phyloP scores from a whole-genome alignment of 176 grass and related monocot genomes.

The Oryza nivara region DNA sequence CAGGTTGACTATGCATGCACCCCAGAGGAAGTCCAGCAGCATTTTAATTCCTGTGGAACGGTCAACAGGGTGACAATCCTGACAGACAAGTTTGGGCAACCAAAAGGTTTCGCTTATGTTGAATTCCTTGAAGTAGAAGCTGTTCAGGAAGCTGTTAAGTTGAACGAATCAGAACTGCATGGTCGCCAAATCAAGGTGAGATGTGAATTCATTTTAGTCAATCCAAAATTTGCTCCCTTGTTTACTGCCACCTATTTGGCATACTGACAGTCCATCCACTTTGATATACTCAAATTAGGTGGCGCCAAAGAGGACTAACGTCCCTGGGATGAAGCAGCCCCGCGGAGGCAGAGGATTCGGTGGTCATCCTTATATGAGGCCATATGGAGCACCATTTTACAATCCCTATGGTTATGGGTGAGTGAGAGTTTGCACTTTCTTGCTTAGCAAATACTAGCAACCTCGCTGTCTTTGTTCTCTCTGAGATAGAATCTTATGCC shows the following conservation, averaged over 20 bases:
- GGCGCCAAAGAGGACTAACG: conserved; percentile 70
- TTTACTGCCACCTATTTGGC: background rate
- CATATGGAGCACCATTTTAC: conserved; percentile 61
- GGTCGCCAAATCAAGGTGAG: conserved; percentile 70
- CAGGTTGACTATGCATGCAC: conserved; percentile 90
- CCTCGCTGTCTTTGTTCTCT: background rate
- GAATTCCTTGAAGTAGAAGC: conserved; percentile 81
- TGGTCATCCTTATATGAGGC: conserved; percentile 65
- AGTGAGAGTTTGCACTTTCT: conserved; percentile 42
- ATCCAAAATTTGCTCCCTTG: conserved; percentile 3
- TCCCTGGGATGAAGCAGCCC: conserved; percentile 77
- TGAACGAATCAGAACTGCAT: conserved; percentile 77
- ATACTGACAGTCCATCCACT: conserved; percentile 7
- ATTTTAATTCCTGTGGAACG: conserved; percentile 85
- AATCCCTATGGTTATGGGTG: conserved; percentile 78
- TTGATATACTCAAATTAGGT: conserved; percentile 48
- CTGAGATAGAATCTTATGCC: background rate
- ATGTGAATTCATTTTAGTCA: background rate
- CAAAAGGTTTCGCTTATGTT: conserved; percentile 86
- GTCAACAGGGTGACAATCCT: conserved; percentile 84
- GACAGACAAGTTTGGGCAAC: conserved; percentile 82
- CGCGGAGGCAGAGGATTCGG: conserved; percentile 54
- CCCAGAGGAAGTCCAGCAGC: conserved; percentile 87
- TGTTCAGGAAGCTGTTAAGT: conserved; percentile 72
- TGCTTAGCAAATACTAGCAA: background rate